Conservation (phyloP, 2,329 filamentous ascomycete species). For the Tolypocladium ovalisporum region DNA sequence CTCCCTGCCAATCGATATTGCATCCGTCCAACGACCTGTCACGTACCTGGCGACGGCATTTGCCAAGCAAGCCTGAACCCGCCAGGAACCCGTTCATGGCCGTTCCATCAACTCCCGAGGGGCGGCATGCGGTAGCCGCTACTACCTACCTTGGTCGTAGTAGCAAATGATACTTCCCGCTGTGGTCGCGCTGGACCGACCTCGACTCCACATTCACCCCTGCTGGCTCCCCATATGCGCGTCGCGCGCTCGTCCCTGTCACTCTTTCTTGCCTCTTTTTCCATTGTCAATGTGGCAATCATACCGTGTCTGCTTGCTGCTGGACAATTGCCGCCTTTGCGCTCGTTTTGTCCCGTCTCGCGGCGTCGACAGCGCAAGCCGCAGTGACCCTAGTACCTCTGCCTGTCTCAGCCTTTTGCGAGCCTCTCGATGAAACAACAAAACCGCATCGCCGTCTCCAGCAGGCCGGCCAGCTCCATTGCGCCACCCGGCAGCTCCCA, state of each 20-base stretch:
- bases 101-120: not conserved
- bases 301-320: not conserved
- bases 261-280: not conserved
- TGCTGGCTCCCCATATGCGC: not conserved
- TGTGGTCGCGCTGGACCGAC: not conserved
- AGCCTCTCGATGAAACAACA: slow-evolving; percentile 15
- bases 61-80: not conserved
- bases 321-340: not conserved
- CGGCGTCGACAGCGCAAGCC: not conserved
- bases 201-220: not conserved
- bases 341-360: not conserved
- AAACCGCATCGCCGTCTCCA: slow-evolving; percentile 7
- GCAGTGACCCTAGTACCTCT: not conserved
- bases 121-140: too few relatives aligned
- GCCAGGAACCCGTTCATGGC: too few relatives aligned
- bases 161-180: not conserved
- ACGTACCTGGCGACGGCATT: not conserved
- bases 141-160: too few relatives aligned
- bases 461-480: slow-evolving; percentile 6
- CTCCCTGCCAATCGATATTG: not conserved
- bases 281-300: not conserved
- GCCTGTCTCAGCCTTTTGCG: slow-evolving; percentile 8
- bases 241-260: not conserved
- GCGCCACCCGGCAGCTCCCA: not conserved
- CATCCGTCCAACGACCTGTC: not conserved